phyloP scores from a whole-genome alignment of 495 filamentous ascomycete species.

The Penicillium samsonianum region DNA sequence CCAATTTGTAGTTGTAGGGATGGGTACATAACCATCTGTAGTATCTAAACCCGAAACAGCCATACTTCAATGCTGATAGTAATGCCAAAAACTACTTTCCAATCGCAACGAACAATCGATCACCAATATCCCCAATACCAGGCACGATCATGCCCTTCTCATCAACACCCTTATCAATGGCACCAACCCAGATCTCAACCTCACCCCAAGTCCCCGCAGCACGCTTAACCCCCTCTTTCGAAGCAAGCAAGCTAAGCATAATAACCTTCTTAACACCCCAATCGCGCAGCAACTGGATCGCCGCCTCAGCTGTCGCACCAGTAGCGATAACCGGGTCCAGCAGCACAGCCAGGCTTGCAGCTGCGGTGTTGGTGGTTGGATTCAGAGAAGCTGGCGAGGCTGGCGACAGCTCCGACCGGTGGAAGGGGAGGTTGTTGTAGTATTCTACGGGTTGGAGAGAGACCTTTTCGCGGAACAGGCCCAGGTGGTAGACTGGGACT shows the following conservation, averaged over 20 bases:
- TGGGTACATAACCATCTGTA: not conserved
- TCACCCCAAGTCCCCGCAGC: constrained; percentile 75
- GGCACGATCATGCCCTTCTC: constrained; percentile 87
- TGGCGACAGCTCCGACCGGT: constrained; percentile 41
- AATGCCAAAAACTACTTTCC: constrained; percentile 66
- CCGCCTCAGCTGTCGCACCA: constrained; percentile 83
- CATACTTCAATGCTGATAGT: not conserved
- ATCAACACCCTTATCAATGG: constrained; percentile 70
- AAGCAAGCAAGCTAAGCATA: constrained; percentile 74
- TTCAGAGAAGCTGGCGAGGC: constrained; percentile 35
- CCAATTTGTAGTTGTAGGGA: not conserved
- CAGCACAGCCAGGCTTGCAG: constrained; percentile 70
- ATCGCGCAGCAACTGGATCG: constrained; percentile 83
- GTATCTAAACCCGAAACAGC: not conserved
- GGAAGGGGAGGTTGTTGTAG: constrained; percentile 94
- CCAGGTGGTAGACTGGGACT: constrained; percentile 88
- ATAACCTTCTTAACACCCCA: constrained; percentile 86
- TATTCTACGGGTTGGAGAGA: constrained; percentile 92
- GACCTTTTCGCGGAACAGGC: constrained; percentile 84
- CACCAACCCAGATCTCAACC: constrained; percentile 81
- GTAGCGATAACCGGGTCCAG: constrained; percentile 94
- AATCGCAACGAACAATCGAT: constrained; percentile 88
- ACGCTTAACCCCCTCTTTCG: constrained; percentile 60
- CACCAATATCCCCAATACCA: constrained; percentile 87
- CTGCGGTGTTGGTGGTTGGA: constrained; percentile 39